Conservation (phyloP, 768 basidiomycete genomes). For the Naematelia encephala region DNA sequence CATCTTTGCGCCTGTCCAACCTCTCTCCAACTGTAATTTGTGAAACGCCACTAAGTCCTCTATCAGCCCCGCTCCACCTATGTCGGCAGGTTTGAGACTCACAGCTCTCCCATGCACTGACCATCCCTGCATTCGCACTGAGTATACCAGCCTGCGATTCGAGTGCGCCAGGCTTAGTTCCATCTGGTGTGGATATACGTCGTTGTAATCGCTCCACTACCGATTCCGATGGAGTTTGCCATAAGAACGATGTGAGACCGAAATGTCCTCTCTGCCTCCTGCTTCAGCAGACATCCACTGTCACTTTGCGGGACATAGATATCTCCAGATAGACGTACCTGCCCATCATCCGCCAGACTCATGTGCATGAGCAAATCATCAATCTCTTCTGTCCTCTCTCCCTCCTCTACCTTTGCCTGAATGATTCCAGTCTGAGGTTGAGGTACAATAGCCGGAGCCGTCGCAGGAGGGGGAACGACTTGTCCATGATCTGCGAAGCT, state of each 20-base stretch:
- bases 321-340: constrained; percentile 12
- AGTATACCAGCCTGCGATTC: constrained; percentile 16
- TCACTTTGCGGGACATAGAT: no score
- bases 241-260: constrained; percentile 23
- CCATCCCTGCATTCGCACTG: constrained; percentile 17
- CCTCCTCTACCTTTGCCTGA: background rate
- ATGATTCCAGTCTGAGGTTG: background rate
- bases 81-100: background rate
- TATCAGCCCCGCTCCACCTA: background rate
- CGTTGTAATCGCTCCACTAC: constrained; percentile 20
- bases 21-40: constrained; percentile 19
- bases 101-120: constrained; percentile 23
- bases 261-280: constrained; percentile 21
- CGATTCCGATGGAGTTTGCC: constrained; percentile 18
- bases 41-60: constrained; percentile 18
- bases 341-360: constrained; percentile 22
- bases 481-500: constrained; percentile 9
- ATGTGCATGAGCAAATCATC: constrained; percentile 27
- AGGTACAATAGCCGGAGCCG: no score
- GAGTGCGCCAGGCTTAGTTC: constrained; percentile 3
- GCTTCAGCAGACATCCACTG: background rate
- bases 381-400: constrained; percentile 10
- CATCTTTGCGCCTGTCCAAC: constrained; percentile 13
- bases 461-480: background rate
- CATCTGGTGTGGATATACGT: constrained; percentile 10